A percentile compares a stretch with the other conserved stretches of the same genome.
phyloP scores from a whole-genome alignment of 2,329 filamentous ascomycete species.

The Aureobasidium zeae region DNA sequence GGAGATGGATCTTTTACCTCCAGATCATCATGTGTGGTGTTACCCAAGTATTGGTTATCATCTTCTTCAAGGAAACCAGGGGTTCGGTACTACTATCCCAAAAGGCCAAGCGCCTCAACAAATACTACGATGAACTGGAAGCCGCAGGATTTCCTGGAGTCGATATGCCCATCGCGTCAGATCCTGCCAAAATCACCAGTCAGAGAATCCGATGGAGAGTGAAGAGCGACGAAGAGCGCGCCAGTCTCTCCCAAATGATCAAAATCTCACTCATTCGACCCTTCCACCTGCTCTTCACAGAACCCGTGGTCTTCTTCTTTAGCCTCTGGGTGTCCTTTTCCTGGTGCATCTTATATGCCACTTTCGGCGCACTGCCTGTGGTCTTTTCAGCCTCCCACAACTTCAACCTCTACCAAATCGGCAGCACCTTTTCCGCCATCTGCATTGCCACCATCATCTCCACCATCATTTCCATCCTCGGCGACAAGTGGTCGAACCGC shows the following conservation, averaged over 20 bases:
- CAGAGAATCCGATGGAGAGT: conserved; percentile 70
- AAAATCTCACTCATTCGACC: conserved; percentile 65
- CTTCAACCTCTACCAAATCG: conserved; percentile 59
- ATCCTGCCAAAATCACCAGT: conserved; percentile 23
- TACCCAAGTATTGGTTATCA: conserved; percentile 53
- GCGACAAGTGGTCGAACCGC: conserved; percentile 15
- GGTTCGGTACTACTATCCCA: conserved; percentile 69
- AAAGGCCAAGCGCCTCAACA: conserved; percentile 65
- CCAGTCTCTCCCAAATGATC: conserved; percentile 60
- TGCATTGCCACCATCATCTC: conserved; percentile 57
- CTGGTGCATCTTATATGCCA: conserved; percentile 82
- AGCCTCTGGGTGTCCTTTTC: conserved; percentile 82
- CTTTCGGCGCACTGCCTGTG: conserved; percentile 70
- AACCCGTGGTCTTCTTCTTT: conserved; percentile 77
- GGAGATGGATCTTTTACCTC: conserved; percentile 84
- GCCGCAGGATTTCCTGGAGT: conserved; percentile 50
- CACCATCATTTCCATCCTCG: conserved; percentile 54
- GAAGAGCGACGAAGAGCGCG: conserved; percentile 65
- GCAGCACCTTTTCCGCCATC: conserved; percentile 66
- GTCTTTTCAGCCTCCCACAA: conserved; percentile 60
- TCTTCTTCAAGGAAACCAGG: conserved; percentile 73
- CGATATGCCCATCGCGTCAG: conserved; percentile 32
- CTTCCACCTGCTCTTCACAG: conserved; percentile 66
- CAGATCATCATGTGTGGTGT: conserved; percentile 62
- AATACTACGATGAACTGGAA: conserved; percentile 70